Conservation (phyloP, 176 grass and related monocot genomes). For the Miscanthus lutarioriparius region DNA sequence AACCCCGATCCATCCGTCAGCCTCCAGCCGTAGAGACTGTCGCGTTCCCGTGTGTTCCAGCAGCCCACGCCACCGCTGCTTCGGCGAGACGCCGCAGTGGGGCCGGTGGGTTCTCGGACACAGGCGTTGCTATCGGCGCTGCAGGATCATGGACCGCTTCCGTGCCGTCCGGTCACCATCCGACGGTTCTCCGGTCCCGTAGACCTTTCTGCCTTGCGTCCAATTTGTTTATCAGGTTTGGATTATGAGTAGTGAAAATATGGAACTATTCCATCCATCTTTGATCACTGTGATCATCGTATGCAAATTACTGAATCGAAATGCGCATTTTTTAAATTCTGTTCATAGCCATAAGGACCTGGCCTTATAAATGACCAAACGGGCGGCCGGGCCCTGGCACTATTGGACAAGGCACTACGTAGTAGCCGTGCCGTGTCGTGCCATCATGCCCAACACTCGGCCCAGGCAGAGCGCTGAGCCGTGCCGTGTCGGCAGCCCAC, state of each 20-base stretch:
- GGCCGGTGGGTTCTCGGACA: conserved; percentile 16
- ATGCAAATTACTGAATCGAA: not conserved
- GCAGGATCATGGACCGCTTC: not conserved
- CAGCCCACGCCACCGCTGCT: conserved; percentile 46
- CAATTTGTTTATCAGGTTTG: not conserved
- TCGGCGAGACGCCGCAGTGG: not conserved
- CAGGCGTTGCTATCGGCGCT: conserved; percentile 42
- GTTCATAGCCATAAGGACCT: no score
- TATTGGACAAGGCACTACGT: no score
- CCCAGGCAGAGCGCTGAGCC: no score
- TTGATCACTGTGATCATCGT: not conserved
- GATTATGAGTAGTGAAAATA: no score
- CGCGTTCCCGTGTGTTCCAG: conserved; percentile 40
- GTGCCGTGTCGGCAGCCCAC: no score
- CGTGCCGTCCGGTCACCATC: conserved; percentile 26
- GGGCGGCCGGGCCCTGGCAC: no score
- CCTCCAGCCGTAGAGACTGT: conserved; percentile 19
- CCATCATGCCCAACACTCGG: no score
- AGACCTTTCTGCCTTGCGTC: not conserved
- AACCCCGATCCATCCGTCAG: conserved; percentile 10
- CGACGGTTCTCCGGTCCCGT: not conserved
- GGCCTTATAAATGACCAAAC: no score
- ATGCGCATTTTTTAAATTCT: not conserved
- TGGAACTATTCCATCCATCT: no score
- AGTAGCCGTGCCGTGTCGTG: no score